Base-by-base conservation (phyloP, 768 basidiomycete genomes). In the Rhodotorula babjevae region DNA sequence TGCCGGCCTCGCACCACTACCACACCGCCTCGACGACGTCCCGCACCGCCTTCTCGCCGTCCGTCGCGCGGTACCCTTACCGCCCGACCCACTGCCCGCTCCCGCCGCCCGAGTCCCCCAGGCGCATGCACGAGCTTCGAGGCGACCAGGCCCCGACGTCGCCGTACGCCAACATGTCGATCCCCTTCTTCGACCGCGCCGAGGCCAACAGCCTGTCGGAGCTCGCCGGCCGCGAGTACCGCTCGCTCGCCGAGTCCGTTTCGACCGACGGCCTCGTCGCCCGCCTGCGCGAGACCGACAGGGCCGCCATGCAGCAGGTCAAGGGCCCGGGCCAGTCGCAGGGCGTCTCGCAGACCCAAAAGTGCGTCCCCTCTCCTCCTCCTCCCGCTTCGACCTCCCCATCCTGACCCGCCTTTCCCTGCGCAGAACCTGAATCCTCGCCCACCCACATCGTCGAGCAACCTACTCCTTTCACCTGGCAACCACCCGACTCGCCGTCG, bases 151-250 rank as follows among this genome's bases (percentile, higher is more conserved):
- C 7, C 31, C 55, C 64, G 12, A 63, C 56, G 44, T 46, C 42
- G 3, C 70, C 70, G 2, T 71, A 71, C 65, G 64, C 70, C 4
- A n/a, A 47, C 52, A 36, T 71, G 44, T 9, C 42, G 1, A 27
- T 71, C 36, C 70, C 70, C 18, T n/a, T 10, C 23, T 47, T 59
- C 29, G 65, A 63, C 47, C 31, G 19, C 29, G 19, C 1, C 31
- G 71, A 72, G 29, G 49, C 61, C 1, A 19, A 10, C 19, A 33
- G 53, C 3, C 40, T 63, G 10, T 40, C 62, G 3, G 36, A 40
- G 19, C 19, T 72, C 7, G 49, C 49, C 15, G 56, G 42, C 2
- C 61, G 65, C 19, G 71, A 72, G 16, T 72, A 31, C 49, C 36
- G 40, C 12, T 6, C 46, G 2, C 33, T 63, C 23, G 29, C 47